phyloP scores from a whole-genome alignment of 331 rosid species.

The Prunus yedoensis region DNA sequence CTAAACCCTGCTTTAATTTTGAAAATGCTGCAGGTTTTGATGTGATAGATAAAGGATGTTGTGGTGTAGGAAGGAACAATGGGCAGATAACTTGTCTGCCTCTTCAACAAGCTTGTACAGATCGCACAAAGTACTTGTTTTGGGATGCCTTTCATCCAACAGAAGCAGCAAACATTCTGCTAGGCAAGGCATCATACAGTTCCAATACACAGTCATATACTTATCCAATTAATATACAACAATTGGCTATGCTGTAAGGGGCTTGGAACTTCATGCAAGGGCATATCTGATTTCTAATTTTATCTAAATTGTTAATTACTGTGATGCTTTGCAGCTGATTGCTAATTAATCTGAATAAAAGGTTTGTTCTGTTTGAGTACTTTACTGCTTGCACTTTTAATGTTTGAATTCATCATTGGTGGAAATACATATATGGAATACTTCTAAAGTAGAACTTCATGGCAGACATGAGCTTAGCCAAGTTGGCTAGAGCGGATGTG shows the following conservation, averaged over 20 bases:
- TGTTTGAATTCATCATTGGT: background rate
- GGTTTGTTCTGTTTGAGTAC: background rate
- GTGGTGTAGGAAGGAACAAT: slow-evolving; percentile 90
- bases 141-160: slow-evolving; percentile 97
- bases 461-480: too few relatives aligned
- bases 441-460: background rate
- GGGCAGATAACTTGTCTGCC: slow-evolving; percentile 95
- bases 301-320: background rate
- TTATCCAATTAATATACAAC: slow-evolving; percentile 77
- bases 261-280: background rate
- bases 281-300: background rate
- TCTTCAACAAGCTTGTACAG: slow-evolving; percentile 59
- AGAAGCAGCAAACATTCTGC: slow-evolving; percentile 57
- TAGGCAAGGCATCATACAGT: slow-evolving; percentile 56
- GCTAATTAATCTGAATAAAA: background rate
- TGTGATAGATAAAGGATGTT: slow-evolving; percentile 79
- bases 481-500: too few relatives aligned
- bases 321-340: background rate
- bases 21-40: slow-evolving; percentile 60
- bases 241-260: slow-evolving; percentile 47
- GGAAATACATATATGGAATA: background rate
- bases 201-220: slow-evolving; percentile 50
- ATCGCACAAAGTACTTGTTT: slow-evolving; percentile 66
- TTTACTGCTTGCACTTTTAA: background rate
- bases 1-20: background rate